phyloP scores from a whole-genome alignment of 441 rosid species.

The Breynia disticha region DNA sequence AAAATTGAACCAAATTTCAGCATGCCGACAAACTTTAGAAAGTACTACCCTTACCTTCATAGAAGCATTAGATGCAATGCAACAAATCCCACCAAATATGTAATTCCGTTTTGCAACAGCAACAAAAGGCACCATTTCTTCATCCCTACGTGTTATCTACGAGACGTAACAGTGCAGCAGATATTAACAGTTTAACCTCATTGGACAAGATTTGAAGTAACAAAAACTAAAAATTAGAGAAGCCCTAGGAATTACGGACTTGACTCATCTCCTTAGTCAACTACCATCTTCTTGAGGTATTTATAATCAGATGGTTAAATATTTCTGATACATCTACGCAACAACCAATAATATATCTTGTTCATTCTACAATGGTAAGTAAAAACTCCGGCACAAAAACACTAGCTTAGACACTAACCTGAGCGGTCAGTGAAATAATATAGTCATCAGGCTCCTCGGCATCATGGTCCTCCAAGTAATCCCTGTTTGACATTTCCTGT shows the following conservation, averaged over 20 bases:
- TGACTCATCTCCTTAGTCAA: not conserved
- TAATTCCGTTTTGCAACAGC: conserved; percentile 62
- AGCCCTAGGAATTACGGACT: not conserved
- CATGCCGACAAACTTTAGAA: not conserved
- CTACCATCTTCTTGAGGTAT: too few relatives aligned
- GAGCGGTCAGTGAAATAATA: conserved; percentile 76
- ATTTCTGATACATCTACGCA: not conserved
- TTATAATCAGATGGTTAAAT: too few relatives aligned
- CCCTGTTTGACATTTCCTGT: conserved; percentile 91
- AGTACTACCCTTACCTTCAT: conserved; percentile 54
- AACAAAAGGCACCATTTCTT: conserved; percentile 91
- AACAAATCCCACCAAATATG: conserved; percentile 94
- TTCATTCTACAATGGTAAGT: not conserved
- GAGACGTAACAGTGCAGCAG: conserved; percentile 2
- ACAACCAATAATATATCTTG: not conserved
- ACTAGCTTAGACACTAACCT: conserved; percentile 35
- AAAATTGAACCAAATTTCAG: conserved; percentile 1
- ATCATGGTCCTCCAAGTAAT: conserved; percentile 87
- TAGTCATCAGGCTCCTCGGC: conserved; percentile 99
- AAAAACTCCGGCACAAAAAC: not conserved
- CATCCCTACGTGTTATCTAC: conserved; percentile 94
- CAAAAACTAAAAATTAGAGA: not conserved
- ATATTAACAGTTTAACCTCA: conserved; percentile 3
- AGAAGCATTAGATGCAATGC: conserved; percentile 73
- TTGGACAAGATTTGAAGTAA: not conserved